Base-by-base conservation (phyloP, 148 eudicot species). In the Salicornia ramosissima region DNA sequence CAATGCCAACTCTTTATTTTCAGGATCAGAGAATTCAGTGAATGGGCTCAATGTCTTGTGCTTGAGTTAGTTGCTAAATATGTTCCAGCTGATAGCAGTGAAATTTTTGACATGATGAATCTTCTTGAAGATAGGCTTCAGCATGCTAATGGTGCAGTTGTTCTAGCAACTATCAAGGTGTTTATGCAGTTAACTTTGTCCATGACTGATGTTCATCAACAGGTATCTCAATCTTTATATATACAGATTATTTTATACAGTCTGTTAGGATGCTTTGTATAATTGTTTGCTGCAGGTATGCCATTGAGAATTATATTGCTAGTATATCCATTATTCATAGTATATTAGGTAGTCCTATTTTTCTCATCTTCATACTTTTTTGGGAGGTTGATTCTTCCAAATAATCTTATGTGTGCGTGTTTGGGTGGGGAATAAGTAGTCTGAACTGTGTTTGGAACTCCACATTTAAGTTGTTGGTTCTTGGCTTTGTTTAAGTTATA, bases 61-160 rank as follows among this genome's bases (percentile, higher is more conserved):
- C 92, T 95, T 67, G 99, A 95, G 74, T 80, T 95, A 86, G 93
- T 89, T 30, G 84, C 90, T 59, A 95, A 91, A 68, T 95, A 95
- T 79, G 97, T 89, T 46, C 99, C 97, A 49, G 64, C 88, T 54
- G 97, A 95, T 64, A 83, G 74, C 78, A 88, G 80, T 71, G 99
- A 95, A 80, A 84, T 95, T 78, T 95, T 91, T 81, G 96, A 95
- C 87, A 89, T 95, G 60, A 91, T 95, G 99, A 89, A 91, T 86
- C 96, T 95, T 80, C 96, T 95, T 14, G 99, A 95, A 78, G 99
- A 91, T 75, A 87, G 99, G 76, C 97, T 95, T 82, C 99, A 95
- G 82, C 99, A 95, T 87, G 97, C 99, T 67, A 95, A 95, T 78
- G 86, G 99, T 76, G 99, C 99, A 14, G 96, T 95, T 81, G 99